Evolutionary conservation across 768 basidiomycete species (phyloP).

Genomic region (Leccinum ochraceum): DNA sequence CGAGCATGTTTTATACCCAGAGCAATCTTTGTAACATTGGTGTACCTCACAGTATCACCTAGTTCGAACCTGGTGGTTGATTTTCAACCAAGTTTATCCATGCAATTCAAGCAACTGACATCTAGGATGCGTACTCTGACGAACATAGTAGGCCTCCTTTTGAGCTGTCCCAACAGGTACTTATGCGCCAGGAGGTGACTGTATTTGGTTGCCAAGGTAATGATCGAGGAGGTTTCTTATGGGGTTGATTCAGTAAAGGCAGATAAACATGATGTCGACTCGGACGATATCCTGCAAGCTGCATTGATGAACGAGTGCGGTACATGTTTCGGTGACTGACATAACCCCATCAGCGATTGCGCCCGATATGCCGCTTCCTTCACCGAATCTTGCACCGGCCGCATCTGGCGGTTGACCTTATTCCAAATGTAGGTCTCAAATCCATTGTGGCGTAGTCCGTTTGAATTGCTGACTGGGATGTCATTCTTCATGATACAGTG

Average conservation of each 20-base stretch:
- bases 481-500: constrained; percentile 41
- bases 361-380: background rate
- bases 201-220: too few relatives aligned
- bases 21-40: too few relatives aligned
- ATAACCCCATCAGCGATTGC: constrained; percentile 1
- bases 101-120: too few relatives aligned
- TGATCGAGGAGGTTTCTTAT: background rate
- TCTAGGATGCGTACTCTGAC: too few relatives aligned
- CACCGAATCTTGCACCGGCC: constrained; percentile 37
- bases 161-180: too few relatives aligned
- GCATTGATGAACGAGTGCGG: background rate
- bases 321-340: background rate
- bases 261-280: background rate
- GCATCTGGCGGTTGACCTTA: constrained; percentile 51
- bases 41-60: too few relatives aligned
- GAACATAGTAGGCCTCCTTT: too few relatives aligned
- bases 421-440: constrained; percentile 49
- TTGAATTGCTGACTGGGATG: background rate
- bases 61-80: too few relatives aligned
- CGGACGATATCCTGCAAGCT: constrained; percentile 12
- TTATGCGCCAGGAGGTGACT: too few relatives aligned
- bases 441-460: background rate
- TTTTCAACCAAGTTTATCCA: too few relatives aligned
- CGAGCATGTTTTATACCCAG: too few relatives aligned
- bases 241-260: background rate